Base-by-base conservation (phyloP, 2,329 filamentous ascomycete species). In the Cercospora sp. region DNA sequence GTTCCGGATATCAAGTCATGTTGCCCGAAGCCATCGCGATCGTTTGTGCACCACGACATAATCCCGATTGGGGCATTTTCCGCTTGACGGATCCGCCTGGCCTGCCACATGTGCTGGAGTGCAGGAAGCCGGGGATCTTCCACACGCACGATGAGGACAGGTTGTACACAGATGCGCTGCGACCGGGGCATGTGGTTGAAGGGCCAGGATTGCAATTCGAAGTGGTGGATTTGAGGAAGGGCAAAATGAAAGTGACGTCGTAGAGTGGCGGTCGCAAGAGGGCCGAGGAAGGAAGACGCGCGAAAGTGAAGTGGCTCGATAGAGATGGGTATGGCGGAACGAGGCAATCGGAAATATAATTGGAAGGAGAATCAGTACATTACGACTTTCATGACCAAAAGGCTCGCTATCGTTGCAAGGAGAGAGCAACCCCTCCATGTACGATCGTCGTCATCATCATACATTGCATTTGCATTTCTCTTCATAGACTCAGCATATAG, bases 11-110 rank as follows among this genome's bases (percentile, higher is more conserved):
- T 78, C 95, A 99, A 80, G 89, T 95, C 68, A 97, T 97, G 93
- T 87, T 98, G 81, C 90, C 93, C 0, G 95, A 99, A 83, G 96
- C 92, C 74, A 93, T 99, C 70, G 95, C 95, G 3, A 97, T 99
- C 75, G 95, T 99, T 45, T 99, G 95, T 81, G 92, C 95, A 5
- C 95, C 95, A 0, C 90, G 87, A 66, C 92, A 91, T 75, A 84
- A 85, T 40, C 91, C 91, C 55, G 91, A 89, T 88, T 94, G 82
- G 82, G 95, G 95, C 60, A 91, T 96, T 26, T 99, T 98, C 81
- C 89, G 95, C 37, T 84, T 99, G 4, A 99, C 95, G 0, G 92
- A 97, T 79, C 95, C 95, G 0, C 94, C 95, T 0, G 95, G 95
- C 0, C 85, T 98, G 73, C 89, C 91, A 71, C 88, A 92, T n/a